Base-by-base conservation (phyloP, 805 yeast genomes). In the Sugiyamaella mastotermitis region DNA sequence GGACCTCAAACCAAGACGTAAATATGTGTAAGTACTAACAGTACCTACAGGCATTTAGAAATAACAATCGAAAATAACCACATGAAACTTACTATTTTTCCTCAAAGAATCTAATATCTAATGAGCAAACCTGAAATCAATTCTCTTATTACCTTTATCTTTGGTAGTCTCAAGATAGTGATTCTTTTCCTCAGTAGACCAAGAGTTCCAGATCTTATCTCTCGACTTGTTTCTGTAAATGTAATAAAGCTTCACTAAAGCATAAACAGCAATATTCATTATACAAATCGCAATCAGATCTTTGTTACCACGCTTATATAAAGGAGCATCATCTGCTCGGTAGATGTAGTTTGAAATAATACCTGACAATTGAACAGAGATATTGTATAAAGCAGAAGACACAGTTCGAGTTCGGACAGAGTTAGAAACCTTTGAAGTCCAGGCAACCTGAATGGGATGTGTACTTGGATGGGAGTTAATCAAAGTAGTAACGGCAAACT, bases 351-450 rank as follows among this genome's bases (percentile, higher is more conserved):
- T 61, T 3, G 76, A 61, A 5, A 71, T 60, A 34, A 80, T 75
- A 15, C 65, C 57, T 1, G 77, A 80, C 0, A 74, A 62, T 50
- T 80, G 87, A 1, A 72, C 73, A 52, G 68, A 69, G 65, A 79
- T 77, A 48, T 80, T 81, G 52, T 73, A 78, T 31, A 80, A 40
- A 0, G 86, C 76, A 0, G 83, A 72, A 8, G 80, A 68, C 4
- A 80, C 76, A 0, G 86, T 73, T 46, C 87, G 62, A 2, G 74
- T 62, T 8, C 78, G 59, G 20, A 80, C 81, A 1, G 79, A 66
- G 53, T 74, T 72, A 5, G 83, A 69, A 48, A 78, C 78, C 17
- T 72, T 56, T 0, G 86, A 77, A 40, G 76, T 69, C 78, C 83
- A 75, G 8, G 32, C 38, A 11, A 35, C 38, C n/a, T 24, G 21